Percentiles rank a stretch among this genome's conserved stretches.
phyloP scores from a whole-genome alignment of 176 grass and related monocot genomes.

The Pontederia paniculata region DNA sequence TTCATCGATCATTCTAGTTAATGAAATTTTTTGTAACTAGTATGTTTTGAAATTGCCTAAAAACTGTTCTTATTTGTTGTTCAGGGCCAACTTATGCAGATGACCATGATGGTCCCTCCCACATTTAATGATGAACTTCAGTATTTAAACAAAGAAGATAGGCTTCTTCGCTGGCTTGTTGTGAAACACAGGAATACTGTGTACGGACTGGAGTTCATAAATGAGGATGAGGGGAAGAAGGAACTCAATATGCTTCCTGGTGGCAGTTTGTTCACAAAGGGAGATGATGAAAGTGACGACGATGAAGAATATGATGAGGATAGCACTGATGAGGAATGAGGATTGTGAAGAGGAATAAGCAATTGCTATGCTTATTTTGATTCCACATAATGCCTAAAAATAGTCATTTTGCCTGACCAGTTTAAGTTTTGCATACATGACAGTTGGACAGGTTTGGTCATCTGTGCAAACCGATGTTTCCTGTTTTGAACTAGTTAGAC shows the following conservation, averaged over 20 bases:
- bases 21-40: background rate
- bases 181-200: conserved; percentile 78
- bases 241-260: conserved; percentile 28
- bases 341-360: conserved; percentile 11
- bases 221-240: conserved; percentile 36
- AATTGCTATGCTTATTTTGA: background rate
- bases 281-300: conserved; percentile 6
- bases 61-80: conserved; percentile 11
- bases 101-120: conserved; percentile 90
- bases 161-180: conserved; percentile 68
- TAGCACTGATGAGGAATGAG: background rate
- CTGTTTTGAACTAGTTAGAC: too few species aligned
- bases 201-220: conserved; percentile 70
- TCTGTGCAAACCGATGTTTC: too few species aligned
- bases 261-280: conserved; percentile 14
- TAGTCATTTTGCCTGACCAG: too few species aligned
- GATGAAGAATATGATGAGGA: conserved; percentile 22
- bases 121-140: conserved; percentile 70
- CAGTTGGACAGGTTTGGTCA: too few species aligned
- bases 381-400: too few species aligned
- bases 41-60: background rate
- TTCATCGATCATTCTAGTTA: background rate
- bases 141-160: conserved; percentile 92
- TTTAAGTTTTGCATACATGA: too few species aligned
- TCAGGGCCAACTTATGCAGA: conserved; percentile 88